These are phyloP conservation scores for Sutorius eximius DNA, from an alignment of 1,284 basidiomycete species.

Conservation along the genomic window DNA sequence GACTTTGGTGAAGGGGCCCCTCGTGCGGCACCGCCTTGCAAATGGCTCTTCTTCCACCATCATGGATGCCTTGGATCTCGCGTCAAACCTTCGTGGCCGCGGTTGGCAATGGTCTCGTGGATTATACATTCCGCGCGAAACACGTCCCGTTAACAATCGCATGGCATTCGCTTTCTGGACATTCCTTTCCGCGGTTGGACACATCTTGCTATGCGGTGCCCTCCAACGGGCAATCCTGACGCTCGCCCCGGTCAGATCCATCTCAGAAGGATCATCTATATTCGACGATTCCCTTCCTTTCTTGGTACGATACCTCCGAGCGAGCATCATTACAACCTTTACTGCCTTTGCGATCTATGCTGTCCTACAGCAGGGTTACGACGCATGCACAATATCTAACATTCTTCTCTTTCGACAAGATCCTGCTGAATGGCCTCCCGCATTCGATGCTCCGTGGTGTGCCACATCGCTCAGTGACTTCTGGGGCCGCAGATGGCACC, in stretches of 20 bases:
- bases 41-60: constrained; percentile 14
- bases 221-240: constrained; percentile 45
- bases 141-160: constrained; percentile 35
- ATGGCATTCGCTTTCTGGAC: constrained; percentile 29
- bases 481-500: constrained; percentile 48
- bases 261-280: constrained; percentile 47
- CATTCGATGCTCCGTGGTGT: constrained; percentile 40
- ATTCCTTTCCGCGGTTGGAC: constrained; percentile 34
- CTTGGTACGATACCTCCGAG: constrained; percentile 42
- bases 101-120: constrained; percentile 46
- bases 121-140: constrained; percentile 44
- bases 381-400: constrained; percentile 41
- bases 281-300: constrained; percentile 46
- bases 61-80: constrained; percentile 49
- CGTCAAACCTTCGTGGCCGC: constrained; percentile 47
- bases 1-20: constrained; percentile 12
- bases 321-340: constrained; percentile 41
- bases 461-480: constrained; percentile 40
- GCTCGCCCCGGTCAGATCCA: constrained; percentile 38
- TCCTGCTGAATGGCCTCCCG: constrained; percentile 38
- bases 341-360: constrained; percentile 42
- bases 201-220: constrained; percentile 43
- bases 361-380: constrained; percentile 42
- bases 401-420: constrained; percentile 38
- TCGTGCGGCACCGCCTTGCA: constrained; percentile 12